These are phyloP conservation scores for Neurospora cerealis DNA, from an alignment of 495 filamentous ascomycete genomes.

Conservation along the genomic window DNA sequence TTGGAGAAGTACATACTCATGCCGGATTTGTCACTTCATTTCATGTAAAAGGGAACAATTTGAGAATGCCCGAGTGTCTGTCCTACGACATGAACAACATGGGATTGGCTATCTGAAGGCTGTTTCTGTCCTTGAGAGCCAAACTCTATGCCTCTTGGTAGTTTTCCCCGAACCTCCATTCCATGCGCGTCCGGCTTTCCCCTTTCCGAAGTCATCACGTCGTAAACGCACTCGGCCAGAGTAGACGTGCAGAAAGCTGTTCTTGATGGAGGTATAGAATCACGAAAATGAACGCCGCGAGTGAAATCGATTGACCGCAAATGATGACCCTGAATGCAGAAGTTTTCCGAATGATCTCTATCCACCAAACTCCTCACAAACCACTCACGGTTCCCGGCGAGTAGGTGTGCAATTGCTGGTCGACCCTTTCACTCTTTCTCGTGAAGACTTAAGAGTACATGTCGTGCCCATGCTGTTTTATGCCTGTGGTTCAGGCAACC, in stretches of 20 bases:
- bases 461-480: constrained; percentile 34
- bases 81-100: background rate
- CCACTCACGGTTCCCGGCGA: constrained; percentile 23
- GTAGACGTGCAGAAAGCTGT: background rate
- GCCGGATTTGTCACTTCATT: background rate
- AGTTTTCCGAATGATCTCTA: constrained; percentile 32
- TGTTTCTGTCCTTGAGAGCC: background rate
- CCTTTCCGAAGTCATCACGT: background rate
- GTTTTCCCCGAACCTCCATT: background rate
- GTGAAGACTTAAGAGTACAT: constrained; percentile 39
- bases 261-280: background rate
- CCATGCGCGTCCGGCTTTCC: background rate
- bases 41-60: background rate
- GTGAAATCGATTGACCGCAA: constrained; percentile 26
- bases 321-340: constrained; percentile 28
- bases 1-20: background rate
- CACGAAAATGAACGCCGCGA: background rate
- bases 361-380: constrained; percentile 31
- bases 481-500: constrained; percentile 19
- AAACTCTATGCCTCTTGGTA: background rate
- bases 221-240: background rate
- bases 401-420: constrained; percentile 20
- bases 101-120: background rate
- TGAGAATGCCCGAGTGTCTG: background rate
- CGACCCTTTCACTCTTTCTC: constrained; percentile 24